Evolutionary conservation across 2,329 filamentous ascomycete species (phyloP).

Genomic region (Endocalyx cinctus): DNA sequence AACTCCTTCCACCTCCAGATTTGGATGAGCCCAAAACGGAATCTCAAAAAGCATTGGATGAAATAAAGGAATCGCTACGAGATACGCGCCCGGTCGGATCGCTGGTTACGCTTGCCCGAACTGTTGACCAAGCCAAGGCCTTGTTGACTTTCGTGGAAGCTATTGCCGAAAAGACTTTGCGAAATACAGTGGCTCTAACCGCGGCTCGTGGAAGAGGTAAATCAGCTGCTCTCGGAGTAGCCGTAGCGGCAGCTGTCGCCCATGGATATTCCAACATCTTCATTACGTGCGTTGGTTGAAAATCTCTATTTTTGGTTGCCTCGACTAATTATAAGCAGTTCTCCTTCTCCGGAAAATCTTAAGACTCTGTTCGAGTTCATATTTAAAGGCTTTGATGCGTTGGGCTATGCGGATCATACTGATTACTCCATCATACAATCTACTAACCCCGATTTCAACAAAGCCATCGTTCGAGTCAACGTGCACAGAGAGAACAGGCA

Average conservation of each 20-base stretch:
- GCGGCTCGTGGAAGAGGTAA: constrained; percentile 94
- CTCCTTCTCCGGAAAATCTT: constrained; percentile 93
- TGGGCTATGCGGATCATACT: constrained; percentile 89
- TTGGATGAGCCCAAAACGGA: constrained; percentile 68
- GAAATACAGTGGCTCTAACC: constrained; percentile 89
- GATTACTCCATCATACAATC: constrained; percentile 98
- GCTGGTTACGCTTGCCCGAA: constrained; percentile 78
- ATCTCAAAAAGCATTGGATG: constrained; percentile 70
- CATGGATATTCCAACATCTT: constrained; percentile 99
- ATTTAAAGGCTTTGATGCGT: constrained; percentile 94
- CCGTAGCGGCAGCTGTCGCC: constrained; percentile 87
- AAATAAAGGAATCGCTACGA: constrained; percentile 80
- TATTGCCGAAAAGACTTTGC: constrained; percentile 90
- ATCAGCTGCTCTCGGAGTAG: constrained; percentile 90
- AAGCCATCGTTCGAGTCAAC: constrained; percentile 95
- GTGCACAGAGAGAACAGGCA: constrained; percentile 92
- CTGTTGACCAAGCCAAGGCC: constrained; percentile 93
- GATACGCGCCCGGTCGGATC: constrained; percentile 85
- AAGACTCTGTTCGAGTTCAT: constrained; percentile 98
- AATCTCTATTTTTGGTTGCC: too few species aligned
- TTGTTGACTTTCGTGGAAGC: constrained; percentile 95
- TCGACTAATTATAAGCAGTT: neutral
- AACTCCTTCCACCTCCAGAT: constrained; percentile 72
- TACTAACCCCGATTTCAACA: constrained; percentile 98
- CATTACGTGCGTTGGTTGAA: too few species aligned